Evolutionary conservation across 495 filamentous ascomycete species (phyloP).

Genomic region (Penicilliopsis zonata): DNA sequence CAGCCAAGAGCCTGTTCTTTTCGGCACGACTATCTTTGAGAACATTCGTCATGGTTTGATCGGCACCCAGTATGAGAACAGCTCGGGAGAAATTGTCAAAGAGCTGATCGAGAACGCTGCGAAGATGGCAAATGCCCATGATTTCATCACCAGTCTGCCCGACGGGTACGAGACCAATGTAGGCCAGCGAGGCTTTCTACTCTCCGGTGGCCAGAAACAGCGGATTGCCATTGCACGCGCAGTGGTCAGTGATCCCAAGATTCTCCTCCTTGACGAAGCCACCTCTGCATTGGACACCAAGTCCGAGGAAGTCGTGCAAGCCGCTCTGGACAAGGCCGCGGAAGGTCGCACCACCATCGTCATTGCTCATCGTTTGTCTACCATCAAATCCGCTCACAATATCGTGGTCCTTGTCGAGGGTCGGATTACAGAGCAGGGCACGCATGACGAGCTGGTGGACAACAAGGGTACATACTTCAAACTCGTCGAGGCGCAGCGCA

Average conservation of each 20-base stretch:
- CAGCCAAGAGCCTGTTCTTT: slow-evolving; percentile 59
- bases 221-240: slow-evolving; percentile 83
- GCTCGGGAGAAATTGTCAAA: slow-evolving; percentile 48
- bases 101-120: slow-evolving; percentile 70
- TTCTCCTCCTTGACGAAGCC: slow-evolving; percentile 88
- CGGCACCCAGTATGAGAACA: slow-evolving; percentile 64
- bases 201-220: slow-evolving; percentile 94
- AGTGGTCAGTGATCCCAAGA: slow-evolving; percentile 89
- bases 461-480: slow-evolving; percentile 53
- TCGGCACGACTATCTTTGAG: slow-evolving; percentile 72
- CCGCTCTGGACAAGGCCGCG: slow-evolving; percentile 76
- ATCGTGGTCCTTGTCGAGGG: slow-evolving; percentile 88
- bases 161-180: slow-evolving; percentile 92
- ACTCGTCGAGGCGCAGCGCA: slow-evolving; percentile 70
- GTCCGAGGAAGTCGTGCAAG: slow-evolving; percentile 89
- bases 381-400: slow-evolving; percentile 87
- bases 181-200: slow-evolving; percentile 83
- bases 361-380: slow-evolving; percentile 89
- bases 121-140: slow-evolving; percentile 85
- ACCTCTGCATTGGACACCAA: slow-evolving; percentile 93
- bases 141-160: slow-evolving; percentile 74
- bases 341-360: slow-evolving; percentile 91
- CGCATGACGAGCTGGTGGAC: slow-evolving; percentile 57
- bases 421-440: slow-evolving; percentile 79
- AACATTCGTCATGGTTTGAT: slow-evolving; percentile 85